Base-by-base conservation (phyloP, 2,329 filamentous ascomycete species). In the Exophiala dermatitidis region DNA sequence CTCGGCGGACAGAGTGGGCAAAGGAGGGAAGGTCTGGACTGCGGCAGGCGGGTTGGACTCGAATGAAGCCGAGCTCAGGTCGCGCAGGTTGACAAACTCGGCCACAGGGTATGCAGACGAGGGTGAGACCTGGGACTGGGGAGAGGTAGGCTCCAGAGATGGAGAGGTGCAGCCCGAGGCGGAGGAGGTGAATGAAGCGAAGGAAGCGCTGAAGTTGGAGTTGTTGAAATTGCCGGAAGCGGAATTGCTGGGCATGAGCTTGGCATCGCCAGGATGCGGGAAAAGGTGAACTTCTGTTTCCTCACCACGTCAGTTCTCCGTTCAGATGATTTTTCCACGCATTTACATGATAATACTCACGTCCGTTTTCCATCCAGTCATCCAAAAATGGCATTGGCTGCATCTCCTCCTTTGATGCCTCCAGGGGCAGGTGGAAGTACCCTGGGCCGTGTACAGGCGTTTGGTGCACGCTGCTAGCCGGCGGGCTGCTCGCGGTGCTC, bases 31-130 rank as follows among this genome's bases (percentile, higher is more conserved):
- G 73, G 76, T 37, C 43, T 64, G 61, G 46, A 60, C 63, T 65
- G 74, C 68, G 44, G 67, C 62, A 34, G 65, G 59, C 65, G 74
- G 68, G 48, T 67, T 62, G 28, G 66, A 61, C 50, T 71, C 70
- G 50, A 74, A 78, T 38, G 74, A 67, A 56, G 75, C 74, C 33
- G 95, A 88, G 19, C 87, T 95, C 60, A 96, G 75, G 67, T 95
- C 88, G 66, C 90, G 84, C 33, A 91, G 90, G 67, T 96, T 90
- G 71, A 91, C 95, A 69, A 93, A 94, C 72, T 89, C 85, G 62
- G 89, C 79, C 69, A 89, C 85, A 9, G 61, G 62, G 80, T 77
- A 66, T 67, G 84, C 74, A 52, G 86, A 26, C 38, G 38, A 82
- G 64, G 80, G 77, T 62, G 65, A 59, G 68, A 63, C 49, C 51